Evolutionary conservation across 2,329 filamentous ascomycete species (phyloP).

Genomic region (Verticillium longisporum): DNA sequence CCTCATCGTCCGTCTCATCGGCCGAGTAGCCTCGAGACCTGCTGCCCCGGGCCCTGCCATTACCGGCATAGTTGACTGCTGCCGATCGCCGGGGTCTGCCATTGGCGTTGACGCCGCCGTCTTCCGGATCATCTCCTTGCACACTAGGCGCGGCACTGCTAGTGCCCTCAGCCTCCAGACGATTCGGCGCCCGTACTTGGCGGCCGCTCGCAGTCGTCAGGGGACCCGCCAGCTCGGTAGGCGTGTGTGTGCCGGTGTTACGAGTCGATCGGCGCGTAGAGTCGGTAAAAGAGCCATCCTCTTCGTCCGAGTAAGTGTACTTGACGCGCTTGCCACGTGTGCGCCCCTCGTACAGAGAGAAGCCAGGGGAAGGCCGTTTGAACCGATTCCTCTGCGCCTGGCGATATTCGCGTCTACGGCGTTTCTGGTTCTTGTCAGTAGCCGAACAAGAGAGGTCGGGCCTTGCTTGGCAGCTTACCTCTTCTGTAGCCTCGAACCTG

Average conservation of each 20-base stretch:
- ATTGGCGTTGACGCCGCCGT: slow-evolving; percentile 29
- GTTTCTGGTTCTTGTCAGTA: slow-evolving; percentile 55
- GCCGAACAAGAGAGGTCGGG: background rate
- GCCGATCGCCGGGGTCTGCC: slow-evolving; percentile 46
- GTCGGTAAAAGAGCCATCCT: slow-evolving; percentile 63
- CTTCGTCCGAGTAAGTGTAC: slow-evolving; percentile 92
- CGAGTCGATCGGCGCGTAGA: slow-evolving; percentile 63
- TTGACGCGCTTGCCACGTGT: slow-evolving; percentile 94
- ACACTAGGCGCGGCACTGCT: slow-evolving; percentile 40
- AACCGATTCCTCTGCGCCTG: slow-evolving; percentile 81
- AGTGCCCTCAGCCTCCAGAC: slow-evolving; percentile 55
- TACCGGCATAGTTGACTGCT: slow-evolving; percentile 41
- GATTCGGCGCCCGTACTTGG: slow-evolving; percentile 65
- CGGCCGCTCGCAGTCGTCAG: slow-evolving; percentile 79
- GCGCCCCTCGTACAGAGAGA: slow-evolving; percentile 91
- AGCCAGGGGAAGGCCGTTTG: slow-evolving; percentile 77
- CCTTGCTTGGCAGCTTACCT: slow-evolving; percentile 41
- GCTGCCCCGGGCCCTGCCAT: slow-evolving; percentile 31
- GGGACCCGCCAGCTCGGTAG: slow-evolving; percentile 56
- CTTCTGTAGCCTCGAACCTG: slow-evolving; percentile 87
- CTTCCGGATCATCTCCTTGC: slow-evolving; percentile 35
- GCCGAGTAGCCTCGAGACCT: slow-evolving; percentile 24
- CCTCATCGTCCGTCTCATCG: slow-evolving; percentile 52
- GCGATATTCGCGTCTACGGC: slow-evolving; percentile 86
- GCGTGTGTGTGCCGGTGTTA: slow-evolving; percentile 67